Base-by-base conservation (phyloP, 1,284 basidiomycete species). In the Trametes pubescens region DNA sequence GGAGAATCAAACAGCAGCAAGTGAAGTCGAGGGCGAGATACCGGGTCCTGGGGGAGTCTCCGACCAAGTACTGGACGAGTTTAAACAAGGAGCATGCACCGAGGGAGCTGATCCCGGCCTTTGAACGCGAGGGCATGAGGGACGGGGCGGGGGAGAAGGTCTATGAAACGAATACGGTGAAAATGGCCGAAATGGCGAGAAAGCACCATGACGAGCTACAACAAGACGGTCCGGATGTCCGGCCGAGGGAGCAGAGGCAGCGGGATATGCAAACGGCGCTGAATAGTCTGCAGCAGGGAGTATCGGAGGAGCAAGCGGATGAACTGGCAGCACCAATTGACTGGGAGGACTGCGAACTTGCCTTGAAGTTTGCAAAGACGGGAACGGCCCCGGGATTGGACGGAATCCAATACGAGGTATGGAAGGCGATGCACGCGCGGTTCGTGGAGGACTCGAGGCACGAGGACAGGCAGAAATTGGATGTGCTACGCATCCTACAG, bases 41-140 rank as follows among this genome's bases (percentile, higher is more conserved):
- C 63, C 53, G 65, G 0, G 11, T 75, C 0, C 68, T 77, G 46
- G 76, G 76, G 0, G 79, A 82, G 60, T 72, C 69, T 0, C 71
- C 76, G 0, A 61, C 61, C 7, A 76, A 76, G 59, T 73, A 71
- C 58, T 81, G 79, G 78, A 71, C 71, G 0, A 59, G 51, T 0
- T 21, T 74, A 0, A 74, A 78, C 35, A 51, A 37, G 18, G 9
- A n/a, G 0, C 5, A 18, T 0, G 21, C 32, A 2, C 64, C 60
- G 10, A 9, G 57, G 2, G 51, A 61, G 1, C 2, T 52, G 2
- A 59, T 65, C 21, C 54, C 35, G 1, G 57, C 51, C 0, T 58
- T 62, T 11, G 60, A 62, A 4, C 9, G 11, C 7, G 16, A 32
- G 2, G 22, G 0, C 22, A n/a, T 4, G 9, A 4, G 10, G 13